Conservation (phyloP, 441 rosid genomes). For the Pelargonium myrrhifolium region DNA sequence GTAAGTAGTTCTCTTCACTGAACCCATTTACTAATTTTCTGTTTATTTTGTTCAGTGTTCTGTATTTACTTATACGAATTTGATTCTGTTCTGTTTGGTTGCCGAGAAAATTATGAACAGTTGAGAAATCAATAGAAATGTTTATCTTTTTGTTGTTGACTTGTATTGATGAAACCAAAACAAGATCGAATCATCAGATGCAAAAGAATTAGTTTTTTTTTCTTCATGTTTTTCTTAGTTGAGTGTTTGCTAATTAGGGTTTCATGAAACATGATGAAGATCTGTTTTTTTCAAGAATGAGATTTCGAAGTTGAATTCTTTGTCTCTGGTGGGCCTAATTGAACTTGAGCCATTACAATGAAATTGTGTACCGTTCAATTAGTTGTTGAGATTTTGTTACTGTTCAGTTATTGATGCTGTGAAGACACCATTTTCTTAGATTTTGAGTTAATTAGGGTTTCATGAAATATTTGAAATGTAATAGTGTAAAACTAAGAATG, state of each 20-base stretch:
- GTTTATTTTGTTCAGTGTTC: not conserved
- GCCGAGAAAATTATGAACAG: not conserved
- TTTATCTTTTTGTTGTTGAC: not conserved
- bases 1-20: not conserved
- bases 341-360: not conserved
- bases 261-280: not conserved
- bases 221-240: not conserved
- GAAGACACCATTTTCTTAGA: not conserved
- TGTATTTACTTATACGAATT: not conserved
- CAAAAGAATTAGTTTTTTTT: not conserved
- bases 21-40: not conserved
- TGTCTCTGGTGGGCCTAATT: not conserved
- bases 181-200: not conserved
- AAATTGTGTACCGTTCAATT: not conserved
- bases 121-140: not conserved
- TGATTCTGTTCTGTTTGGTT: not conserved
- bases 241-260: not conserved
- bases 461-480: no score
- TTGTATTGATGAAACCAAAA: not conserved
- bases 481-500: no score
- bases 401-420: not conserved
- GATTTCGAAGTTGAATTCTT: not conserved
- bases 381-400: not conserved
- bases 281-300: not conserved
- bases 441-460: not conserved